Evolutionary conservation across 202 grass and related monocot species (phyloP).

Genomic region (Dendrocalamus latiflorus): DNA sequence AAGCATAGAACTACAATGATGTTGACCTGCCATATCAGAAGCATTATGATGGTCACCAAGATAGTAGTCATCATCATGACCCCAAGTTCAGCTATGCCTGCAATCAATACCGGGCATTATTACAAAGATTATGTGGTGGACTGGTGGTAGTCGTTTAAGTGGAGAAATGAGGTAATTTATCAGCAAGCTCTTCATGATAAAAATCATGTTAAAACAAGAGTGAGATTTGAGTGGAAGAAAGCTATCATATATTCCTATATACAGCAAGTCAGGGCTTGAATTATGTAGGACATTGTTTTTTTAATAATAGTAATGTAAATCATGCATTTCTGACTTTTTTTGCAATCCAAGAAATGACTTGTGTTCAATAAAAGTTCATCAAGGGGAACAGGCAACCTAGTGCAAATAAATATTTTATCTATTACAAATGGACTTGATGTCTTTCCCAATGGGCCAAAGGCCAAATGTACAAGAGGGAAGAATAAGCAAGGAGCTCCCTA

Average conservation of each 20-base stretch:
- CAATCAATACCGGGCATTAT: conserved; percentile 30
- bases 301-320: background rate
- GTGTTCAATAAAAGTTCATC: background rate
- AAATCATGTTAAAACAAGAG: background rate
- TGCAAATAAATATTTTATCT: conserved; percentile 3
- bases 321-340: background rate
- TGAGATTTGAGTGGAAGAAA: conserved; percentile 10
- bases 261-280: conserved; percentile 1
- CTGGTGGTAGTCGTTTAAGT: background rate
- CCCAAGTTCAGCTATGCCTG: conserved; percentile 92
- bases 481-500: too few species aligned
- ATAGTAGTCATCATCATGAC: conserved; percentile 98
- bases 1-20: conserved; percentile 84
- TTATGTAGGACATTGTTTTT: background rate
- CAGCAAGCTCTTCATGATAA: background rate
- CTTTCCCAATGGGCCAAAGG: too few species aligned
- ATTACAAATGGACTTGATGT: too few species aligned
- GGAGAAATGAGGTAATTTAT: conserved; percentile 5
- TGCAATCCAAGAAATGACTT: background rate
- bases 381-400: background rate
- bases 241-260: background rate
- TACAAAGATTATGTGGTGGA: conserved; percentile 15
- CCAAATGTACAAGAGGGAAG: too few species aligned
- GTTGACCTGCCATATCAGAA: conserved; percentile 98
- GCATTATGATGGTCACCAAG: conserved; percentile 96